These are phyloP conservation scores for Gillenia trifoliata DNA, from an alignment of 306 rosid species.

Conservation along the genomic window DNA sequence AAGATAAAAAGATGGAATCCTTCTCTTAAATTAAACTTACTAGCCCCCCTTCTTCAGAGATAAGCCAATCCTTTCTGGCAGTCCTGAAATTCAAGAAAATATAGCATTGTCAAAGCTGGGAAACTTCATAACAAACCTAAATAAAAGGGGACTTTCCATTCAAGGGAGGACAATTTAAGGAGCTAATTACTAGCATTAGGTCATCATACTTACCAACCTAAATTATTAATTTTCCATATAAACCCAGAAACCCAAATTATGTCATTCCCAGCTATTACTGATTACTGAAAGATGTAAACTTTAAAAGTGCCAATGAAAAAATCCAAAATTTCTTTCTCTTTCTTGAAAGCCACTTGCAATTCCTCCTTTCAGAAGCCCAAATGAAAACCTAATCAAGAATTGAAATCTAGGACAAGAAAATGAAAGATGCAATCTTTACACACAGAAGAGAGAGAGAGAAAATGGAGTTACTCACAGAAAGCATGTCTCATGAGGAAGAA, in stretches of 20 bases:
- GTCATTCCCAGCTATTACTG: no score
- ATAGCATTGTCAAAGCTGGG: background rate
- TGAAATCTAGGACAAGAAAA: background rate
- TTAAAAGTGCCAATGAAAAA: no score
- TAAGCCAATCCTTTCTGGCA: slow-evolving; percentile 49
- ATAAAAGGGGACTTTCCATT: background rate
- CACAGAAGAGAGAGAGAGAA: no score
- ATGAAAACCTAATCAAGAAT: background rate
- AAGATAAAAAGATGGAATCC: slow-evolving; percentile 7
- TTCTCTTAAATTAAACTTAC: slow-evolving; percentile 46
- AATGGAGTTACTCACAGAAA: no score
- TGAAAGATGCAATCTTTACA: no score
- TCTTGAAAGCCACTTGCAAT: background rate
- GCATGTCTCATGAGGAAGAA: slow-evolving; percentile 13
- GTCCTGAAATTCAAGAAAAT: slow-evolving; percentile 29
- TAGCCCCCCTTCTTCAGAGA: slow-evolving; percentile 70
- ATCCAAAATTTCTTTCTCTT: no score
- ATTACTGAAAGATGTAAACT: no score
- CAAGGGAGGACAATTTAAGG: background rate
- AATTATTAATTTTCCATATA: slow-evolving; percentile 6
- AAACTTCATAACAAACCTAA: background rate
- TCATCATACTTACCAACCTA: slow-evolving; percentile 5
- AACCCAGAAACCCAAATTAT: background rate
- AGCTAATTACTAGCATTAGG: slow-evolving; percentile 11
- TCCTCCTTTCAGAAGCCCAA: background rate